Percentiles rank a stretch among this genome's conserved stretches.
Evolutionary conservation across 2,329 filamentous ascomycete species (phyloP).

Genomic region (Alternaria metachromatica): DNA sequence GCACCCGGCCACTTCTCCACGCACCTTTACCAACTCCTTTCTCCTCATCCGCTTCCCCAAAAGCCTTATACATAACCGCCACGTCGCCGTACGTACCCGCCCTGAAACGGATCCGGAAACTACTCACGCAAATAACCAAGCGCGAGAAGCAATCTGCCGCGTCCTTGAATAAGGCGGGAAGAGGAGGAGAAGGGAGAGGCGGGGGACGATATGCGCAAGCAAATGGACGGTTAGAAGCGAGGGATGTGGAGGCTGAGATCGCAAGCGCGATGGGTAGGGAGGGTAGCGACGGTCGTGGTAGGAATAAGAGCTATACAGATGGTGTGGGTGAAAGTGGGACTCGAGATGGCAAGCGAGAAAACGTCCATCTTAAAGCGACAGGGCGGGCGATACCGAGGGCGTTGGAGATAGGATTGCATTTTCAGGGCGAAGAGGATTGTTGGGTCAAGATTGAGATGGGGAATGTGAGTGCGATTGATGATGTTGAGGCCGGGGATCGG

Average conservation of each 20-base stretch:
- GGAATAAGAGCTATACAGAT: not conserved
- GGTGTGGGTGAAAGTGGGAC: not conserved
- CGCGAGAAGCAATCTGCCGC: slow-evolving; percentile 52
- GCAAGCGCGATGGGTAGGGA: slow-evolving; percentile 28
- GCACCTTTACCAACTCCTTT: slow-evolving; percentile 62
- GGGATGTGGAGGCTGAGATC: slow-evolving; percentile 37
- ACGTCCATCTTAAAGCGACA: slow-evolving; percentile 68
- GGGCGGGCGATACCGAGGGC: slow-evolving; percentile 71
- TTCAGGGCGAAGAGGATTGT: slow-evolving; percentile 67
- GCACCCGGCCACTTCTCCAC: slow-evolving; percentile 66
- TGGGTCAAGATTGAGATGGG: slow-evolving; percentile 66
- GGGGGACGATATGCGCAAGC: slow-evolving; percentile 14
- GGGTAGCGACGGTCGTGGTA: not conserved
- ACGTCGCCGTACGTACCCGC: slow-evolving; percentile 72
- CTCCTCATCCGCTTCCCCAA: slow-evolving; percentile 56
- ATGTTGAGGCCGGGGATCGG: slow-evolving; percentile 56
- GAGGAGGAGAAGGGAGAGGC: not conserved
- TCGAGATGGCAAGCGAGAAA: slow-evolving; percentile 46
- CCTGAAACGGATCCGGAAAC: slow-evolving; percentile 69
- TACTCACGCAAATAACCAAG: slow-evolving; percentile 64
- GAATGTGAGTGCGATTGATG: slow-evolving; percentile 71
- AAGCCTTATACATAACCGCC: slow-evolving; percentile 70
- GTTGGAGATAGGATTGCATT: slow-evolving; percentile 68
- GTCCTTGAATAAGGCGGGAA: not conserved
- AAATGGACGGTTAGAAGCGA: slow-evolving; percentile 37